Evolutionary conservation across 139 green algal genomes (phyloP), one percentile per base, ranked within the genome.

Genomic region (Volvox africanus): DNA sequence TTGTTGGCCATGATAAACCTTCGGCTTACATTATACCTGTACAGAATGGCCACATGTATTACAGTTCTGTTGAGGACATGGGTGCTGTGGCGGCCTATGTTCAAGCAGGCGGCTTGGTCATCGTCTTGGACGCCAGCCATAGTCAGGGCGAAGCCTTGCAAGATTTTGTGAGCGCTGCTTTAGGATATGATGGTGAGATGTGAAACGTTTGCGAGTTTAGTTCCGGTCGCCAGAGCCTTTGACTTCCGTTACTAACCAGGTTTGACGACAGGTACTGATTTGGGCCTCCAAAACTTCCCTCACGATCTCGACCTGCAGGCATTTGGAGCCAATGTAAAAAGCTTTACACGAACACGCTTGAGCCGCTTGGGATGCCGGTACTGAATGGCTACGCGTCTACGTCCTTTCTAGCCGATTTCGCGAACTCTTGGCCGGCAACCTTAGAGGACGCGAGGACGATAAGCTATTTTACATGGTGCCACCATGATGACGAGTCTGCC

Each of bases 11-110:
- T 0, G 16, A 73, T 21, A 3, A 26, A 9, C 69, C 37, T 6
- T 20, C 3, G 0, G 69, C 44, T 0, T 82, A 89, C 69, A n/a
- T 89, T 16, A 71, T 88, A 13, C 84, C 84, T 22, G 84, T 28
- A 26, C 84, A 89, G 37, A 69, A 89, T 19, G 68, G 84, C 67
- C 67, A n/a, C 35, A 24, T 22, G 6, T 68, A 67, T 32, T 88
- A 88, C 36, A 69, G 35, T 33, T 37, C 67, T 30, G 83, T 44
- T n/a, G 83, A 88, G 33, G 83, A 88, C 28, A 88, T 88, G 83
- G 2, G 0, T 21, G 37, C 69, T 20, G 13, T 89, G 3, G 37
- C 84, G 5, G n/a, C 37, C 1, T 89, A 61, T 37, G 37, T 71
- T 6, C 13, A 69, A 61, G 2, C 22, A 0, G 83, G 84, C 37